These are phyloP conservation scores for Rosa hybrid DNA, from an alignment of 331 rosid genomes.

Conservation along the genomic window DNA sequence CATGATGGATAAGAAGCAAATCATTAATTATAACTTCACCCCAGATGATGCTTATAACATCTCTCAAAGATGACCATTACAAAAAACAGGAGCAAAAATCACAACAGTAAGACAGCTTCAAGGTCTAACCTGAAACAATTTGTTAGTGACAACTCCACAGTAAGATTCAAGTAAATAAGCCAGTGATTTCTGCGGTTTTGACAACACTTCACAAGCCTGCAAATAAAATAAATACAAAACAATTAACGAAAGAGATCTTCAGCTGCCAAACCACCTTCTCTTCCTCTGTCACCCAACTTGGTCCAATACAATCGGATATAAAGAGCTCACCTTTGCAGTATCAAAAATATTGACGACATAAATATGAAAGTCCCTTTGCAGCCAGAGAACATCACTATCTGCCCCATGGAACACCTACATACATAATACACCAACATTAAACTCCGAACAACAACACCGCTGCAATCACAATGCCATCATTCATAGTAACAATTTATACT, in stretches of 20 bases:
- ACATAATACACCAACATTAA: conserved; percentile 28
- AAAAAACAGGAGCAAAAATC: conserved; percentile 22
- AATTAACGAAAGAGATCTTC: conserved; percentile 9
- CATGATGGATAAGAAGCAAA: neutral
- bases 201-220: conserved; percentile 95
- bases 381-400: conserved; percentile 90
- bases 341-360: conserved; percentile 85
- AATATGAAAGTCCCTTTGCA: conserved; percentile 90
- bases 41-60: neutral
- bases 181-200: conserved; percentile 87
- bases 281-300: neutral
- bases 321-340: conserved; percentile 73
- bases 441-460: neutral
- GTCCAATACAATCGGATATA: neutral
- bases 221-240: conserved; percentile 20
- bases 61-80: neutral
- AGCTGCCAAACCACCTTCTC: conserved; percentile 11
- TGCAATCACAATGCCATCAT: neutral
- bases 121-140: conserved; percentile 78
- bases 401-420: conserved; percentile 93
- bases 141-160: conserved; percentile 81
- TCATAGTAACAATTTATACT: neutral
- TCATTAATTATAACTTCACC: neutral
- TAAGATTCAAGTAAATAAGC: conserved; percentile 90
- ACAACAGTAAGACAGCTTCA: neutral